Evolutionary conservation across 305 asterid genomes (phyloP), one percentile per base, ranked within the genome.

Genomic region (Ajuga reptans): DNA sequence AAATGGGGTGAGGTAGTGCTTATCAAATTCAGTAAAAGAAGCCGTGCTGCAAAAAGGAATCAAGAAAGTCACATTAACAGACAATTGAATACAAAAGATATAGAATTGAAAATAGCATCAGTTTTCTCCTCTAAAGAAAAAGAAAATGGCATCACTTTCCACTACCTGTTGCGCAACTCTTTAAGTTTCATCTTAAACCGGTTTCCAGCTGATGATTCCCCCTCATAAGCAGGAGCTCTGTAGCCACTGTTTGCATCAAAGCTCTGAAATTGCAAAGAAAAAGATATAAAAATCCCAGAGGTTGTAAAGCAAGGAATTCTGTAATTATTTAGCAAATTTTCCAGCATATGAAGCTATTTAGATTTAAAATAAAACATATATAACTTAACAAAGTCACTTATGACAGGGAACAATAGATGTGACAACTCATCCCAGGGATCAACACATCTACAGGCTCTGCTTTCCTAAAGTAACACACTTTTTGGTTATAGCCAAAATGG

Each of bases 1-100:
- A 83, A 94, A 91, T 10, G 98, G 99, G 64, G 99, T 94, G 54
- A 94, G 96, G 84, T 89, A 94, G 85, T 94, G 92, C 86, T 78
- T 89, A 70, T 94, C 99, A 66, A 94, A 57, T 69, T 92, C 99
- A 36, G 91, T 85, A 79, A 94, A 94, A 53, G 97, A 81, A 16
- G 97, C 77, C 9, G 97, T 79, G 80, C 99, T 91, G 89, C 86
- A 82, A 70, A 61, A 56, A 81, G 70, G 66, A 68, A 72, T 9
- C 66, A 58, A 71, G 18, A 39, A 81, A 65, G 55, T 63, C 52
- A 42, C 42, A 69, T 45, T 60, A 46, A 57, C 70, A 51, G 68
- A 63, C 15, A 69, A 21, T 11, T 1, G 42, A 16, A 18, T 47
- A 27, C 5, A 62, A 29, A 59, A 51, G 0, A 55, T 2, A 53